These are phyloP conservation scores for Phytophthora palmivora DNA, from an alignment of 352 stramenopile species.

Conservation along the genomic window DNA sequence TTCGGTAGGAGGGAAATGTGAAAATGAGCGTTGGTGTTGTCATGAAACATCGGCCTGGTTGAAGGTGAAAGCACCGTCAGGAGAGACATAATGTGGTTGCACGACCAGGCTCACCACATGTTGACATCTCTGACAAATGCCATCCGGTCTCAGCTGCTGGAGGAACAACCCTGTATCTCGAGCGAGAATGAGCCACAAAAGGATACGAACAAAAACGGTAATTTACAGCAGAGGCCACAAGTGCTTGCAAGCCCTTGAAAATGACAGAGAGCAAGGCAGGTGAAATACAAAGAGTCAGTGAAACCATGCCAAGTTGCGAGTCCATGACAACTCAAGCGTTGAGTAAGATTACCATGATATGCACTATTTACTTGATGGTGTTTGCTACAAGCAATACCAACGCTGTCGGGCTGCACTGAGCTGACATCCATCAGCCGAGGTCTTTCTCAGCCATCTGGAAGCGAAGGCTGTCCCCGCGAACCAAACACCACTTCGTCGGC, in stretches of 20 bases:
- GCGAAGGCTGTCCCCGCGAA: slow-evolving; percentile 14
- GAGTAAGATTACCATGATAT: too few relatives aligned
- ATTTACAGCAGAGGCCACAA: neutral
- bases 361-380: too few relatives aligned
- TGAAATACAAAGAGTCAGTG: too few relatives aligned
- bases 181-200: slow-evolving; percentile 26
- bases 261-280: slow-evolving; percentile 7
- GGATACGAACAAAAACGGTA: slow-evolving; percentile 25
- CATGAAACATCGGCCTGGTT: slow-evolving; percentile 12
- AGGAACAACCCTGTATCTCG: slow-evolving; percentile 12
- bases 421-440: slow-evolving; percentile 24
- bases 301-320: too few relatives aligned
- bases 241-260: too few relatives aligned
- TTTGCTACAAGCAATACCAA: too few relatives aligned
- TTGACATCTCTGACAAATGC: slow-evolving; percentile 28
- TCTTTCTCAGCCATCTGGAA: slow-evolving; percentile 39
- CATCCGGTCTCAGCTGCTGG: slow-evolving; percentile 31
- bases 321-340: too few relatives aligned
- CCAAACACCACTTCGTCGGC: slow-evolving; percentile 20
- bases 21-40: slow-evolving; percentile 23
- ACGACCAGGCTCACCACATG: slow-evolving; percentile 16
- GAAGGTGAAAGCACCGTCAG: slow-evolving; percentile 18
- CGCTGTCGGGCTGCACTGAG: too few relatives aligned
- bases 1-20: slow-evolving; percentile 15
- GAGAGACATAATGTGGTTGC: slow-evolving; percentile 21